phyloP scores from a whole-genome alignment of 169 alveolate species.

The Plasmodium cynomolgi region DNA sequence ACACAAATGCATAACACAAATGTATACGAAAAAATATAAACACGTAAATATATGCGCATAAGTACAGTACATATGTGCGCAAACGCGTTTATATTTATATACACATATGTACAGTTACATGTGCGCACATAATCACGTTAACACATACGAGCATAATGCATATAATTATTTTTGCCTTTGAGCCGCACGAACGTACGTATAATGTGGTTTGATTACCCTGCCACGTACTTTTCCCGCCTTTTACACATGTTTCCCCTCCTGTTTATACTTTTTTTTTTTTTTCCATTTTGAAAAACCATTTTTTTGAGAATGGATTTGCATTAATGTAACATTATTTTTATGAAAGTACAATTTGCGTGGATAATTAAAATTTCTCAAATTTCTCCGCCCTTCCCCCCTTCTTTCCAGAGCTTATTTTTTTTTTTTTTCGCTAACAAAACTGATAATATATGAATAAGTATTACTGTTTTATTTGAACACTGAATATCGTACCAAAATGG shows the following conservation, averaged over 20 bases:
- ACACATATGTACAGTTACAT: not conserved
- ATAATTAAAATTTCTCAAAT: not conserved
- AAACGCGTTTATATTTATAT: constrained; percentile 18
- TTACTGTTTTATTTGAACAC: not conserved
- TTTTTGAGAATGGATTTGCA: not conserved
- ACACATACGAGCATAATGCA: not conserved
- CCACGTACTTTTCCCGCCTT: not conserved
- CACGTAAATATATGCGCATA: not conserved
- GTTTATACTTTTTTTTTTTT: constrained; percentile 8
- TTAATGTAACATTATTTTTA: constrained; percentile 11
- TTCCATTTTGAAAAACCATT: not conserved
- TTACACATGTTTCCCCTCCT: not conserved
- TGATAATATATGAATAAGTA: not conserved
- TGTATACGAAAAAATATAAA: not conserved
- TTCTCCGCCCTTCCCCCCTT: not conserved
- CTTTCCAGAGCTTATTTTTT: constrained; percentile 15
- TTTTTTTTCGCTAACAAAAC: not conserved
- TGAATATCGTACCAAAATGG: constrained; percentile 38
- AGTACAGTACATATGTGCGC: not conserved
- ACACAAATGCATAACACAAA: constrained; percentile 1
- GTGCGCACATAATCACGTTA: not conserved
- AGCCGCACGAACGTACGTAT: not conserved
- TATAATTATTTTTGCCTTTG: not conserved
- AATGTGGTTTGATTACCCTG: not conserved
- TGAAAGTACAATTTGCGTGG: not conserved